Conservation (phyloP, 805 yeast species). For the Kregervanrija fluxuum region DNA sequence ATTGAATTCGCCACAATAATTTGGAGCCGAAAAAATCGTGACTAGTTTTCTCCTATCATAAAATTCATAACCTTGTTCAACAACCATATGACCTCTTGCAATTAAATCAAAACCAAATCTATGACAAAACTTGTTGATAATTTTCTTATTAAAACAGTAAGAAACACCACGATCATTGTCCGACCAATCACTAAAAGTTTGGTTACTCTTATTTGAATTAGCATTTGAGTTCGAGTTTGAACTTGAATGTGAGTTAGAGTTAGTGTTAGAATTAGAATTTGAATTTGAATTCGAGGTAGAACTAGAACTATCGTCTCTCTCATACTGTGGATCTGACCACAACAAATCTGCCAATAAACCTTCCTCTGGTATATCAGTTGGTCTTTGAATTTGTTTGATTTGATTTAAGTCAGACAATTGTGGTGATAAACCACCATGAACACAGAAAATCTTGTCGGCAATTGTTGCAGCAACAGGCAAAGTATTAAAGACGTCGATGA, state of each 20-base stretch:
- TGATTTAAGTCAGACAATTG: constrained; percentile 57
- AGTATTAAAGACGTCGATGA: constrained; percentile 51
- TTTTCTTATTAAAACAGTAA: constrained; percentile 66
- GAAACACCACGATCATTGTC: constrained; percentile 82
- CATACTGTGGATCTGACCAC: constrained; percentile 72
- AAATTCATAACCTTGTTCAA: constrained; percentile 82
- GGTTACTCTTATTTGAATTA: background rate
- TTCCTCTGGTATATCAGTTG: constrained; percentile 78
- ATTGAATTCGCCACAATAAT: constrained; percentile 75
- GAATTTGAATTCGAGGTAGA: constrained; percentile 5
- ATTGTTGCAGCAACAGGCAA: constrained; percentile 57
- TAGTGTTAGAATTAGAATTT: background rate
- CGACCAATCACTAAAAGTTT: constrained; percentile 48
- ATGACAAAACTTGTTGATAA: constrained; percentile 62
- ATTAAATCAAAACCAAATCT: constrained; percentile 68
- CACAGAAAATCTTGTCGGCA: constrained; percentile 50
- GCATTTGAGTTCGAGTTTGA: background rate
- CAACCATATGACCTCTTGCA: constrained; percentile 85
- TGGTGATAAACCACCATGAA: constrained; percentile 74
- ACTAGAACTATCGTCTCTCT: constrained; percentile 15
- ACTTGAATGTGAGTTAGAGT: background rate
- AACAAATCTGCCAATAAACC: constrained; percentile 72
- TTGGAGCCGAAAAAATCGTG: constrained; percentile 77
- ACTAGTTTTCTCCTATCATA: constrained; percentile 68
- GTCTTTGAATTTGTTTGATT: constrained; percentile 64